Conservation (phyloP, 768 basidiomycete genomes). For the Cystofilobasidium capitatum region DNA sequence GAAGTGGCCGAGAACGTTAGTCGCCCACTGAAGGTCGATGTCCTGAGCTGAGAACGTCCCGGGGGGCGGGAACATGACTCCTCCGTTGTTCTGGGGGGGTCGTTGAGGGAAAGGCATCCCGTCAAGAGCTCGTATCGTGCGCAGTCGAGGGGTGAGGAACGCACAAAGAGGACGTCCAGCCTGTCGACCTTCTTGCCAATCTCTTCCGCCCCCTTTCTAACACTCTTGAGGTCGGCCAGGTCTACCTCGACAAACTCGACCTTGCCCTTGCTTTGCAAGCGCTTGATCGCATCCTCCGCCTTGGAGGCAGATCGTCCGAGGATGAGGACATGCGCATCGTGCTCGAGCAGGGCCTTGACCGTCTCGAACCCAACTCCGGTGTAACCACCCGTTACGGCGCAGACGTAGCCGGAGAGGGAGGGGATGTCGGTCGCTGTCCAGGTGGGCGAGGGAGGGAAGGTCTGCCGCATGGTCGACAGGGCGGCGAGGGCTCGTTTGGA, state of each 20-base stretch:
- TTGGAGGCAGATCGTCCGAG: background rate
- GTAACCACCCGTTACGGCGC: slow-evolving; percentile 9
- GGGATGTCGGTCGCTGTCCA: slow-evolving; percentile 5
- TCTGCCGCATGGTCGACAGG: slow-evolving; percentile 2
- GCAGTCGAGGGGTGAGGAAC: background rate
- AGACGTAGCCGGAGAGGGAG: background rate
- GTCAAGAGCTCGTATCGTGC: background rate
- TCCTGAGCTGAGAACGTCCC: slow-evolving; percentile 22
- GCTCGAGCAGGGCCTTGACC: slow-evolving; percentile 5
- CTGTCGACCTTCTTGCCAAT: background rate
- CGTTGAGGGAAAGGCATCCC: no score
- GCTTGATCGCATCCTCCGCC: background rate
- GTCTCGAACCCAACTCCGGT: slow-evolving; percentile 4
- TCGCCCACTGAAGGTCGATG: slow-evolving; percentile 26
- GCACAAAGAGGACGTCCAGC: slow-evolving; percentile 9
- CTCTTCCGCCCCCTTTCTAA: background rate
- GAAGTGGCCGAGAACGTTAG: slow-evolving; percentile 27
- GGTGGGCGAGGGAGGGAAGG: background rate
- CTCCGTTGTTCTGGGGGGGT: slow-evolving; percentile 19
- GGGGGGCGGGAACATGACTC: slow-evolving; percentile 24
- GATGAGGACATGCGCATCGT: background rate
- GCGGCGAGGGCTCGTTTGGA: background rate
- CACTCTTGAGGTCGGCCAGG: background rate
- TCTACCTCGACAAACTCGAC: slow-evolving; percentile 5
- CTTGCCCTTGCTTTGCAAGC: background rate